Conservation (phyloP, 192 early-diverging fungal genomes). For the Podila epigama region DNA sequence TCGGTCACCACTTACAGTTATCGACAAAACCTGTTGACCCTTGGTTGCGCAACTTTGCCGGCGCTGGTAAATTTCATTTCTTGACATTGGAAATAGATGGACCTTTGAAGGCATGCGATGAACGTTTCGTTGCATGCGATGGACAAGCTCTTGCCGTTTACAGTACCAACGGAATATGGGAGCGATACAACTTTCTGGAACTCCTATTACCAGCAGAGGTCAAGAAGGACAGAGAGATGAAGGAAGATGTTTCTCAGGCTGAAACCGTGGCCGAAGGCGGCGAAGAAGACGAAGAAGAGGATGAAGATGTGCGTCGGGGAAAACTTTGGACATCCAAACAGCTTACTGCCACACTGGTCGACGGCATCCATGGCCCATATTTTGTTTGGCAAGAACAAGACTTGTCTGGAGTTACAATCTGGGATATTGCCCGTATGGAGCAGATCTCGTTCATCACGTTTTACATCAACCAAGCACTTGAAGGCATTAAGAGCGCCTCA, state of each 20-base stretch:
- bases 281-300: no score
- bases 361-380: background rate
- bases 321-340: no score
- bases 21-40: background rate
- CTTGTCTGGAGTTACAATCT: background rate
- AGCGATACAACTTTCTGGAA: background rate
- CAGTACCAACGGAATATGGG: background rate
- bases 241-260: no score
- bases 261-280: no score
- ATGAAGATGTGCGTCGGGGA: no score
- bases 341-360: background rate
- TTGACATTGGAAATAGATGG: background rate
- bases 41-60: background rate
- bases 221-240: no score
- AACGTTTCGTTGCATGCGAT: background rate
- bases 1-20: background rate
- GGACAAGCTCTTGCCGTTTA: background rate
- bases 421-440: background rate
- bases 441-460: background rate
- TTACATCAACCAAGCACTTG: no score
- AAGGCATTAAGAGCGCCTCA: no score
- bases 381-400: background rate
- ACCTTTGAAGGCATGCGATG: background rate
- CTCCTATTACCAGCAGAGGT: background rate
- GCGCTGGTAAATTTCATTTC: background rate